Conservation (phyloP, 2,329 filamentous ascomycete genomes). For the Metarhizium sp. region DNA sequence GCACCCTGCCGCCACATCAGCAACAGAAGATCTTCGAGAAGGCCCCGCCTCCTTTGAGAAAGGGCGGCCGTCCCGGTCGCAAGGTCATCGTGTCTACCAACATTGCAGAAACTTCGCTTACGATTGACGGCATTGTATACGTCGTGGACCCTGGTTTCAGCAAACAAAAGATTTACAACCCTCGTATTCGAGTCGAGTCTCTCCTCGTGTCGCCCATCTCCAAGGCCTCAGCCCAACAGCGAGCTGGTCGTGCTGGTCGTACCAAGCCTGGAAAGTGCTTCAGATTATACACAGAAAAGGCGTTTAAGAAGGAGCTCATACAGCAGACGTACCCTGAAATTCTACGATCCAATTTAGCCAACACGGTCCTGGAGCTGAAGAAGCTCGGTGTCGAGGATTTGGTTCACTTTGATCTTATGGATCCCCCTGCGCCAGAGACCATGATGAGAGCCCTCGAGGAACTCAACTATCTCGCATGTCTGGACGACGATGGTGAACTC, state of each 20-base stretch:
- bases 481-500: constrained; percentile 92
- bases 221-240: constrained; percentile 92
- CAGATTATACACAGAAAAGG: constrained; percentile 86
- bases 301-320: constrained; percentile 96
- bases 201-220: constrained; percentile 96
- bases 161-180: constrained; percentile 99
- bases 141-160: constrained; percentile 99
- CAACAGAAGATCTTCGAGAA: constrained; percentile 95
- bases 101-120: constrained; percentile 94
- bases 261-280: constrained; percentile 98
- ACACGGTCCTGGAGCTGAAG: constrained; percentile 92
- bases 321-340: constrained; percentile 97
- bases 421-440: constrained; percentile 93
- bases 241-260: constrained; percentile 98
- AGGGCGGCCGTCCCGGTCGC: constrained; percentile 76
- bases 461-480: constrained; percentile 91
- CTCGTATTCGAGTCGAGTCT: constrained; percentile 90
- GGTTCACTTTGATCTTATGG: constrained; percentile 98
- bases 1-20: constrained; percentile 81
- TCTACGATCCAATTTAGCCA: constrained; percentile 85
- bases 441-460: constrained; percentile 97
- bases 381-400: constrained; percentile 93
- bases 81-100: constrained; percentile 95
- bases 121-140: constrained; percentile 97
- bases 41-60: constrained; percentile 62